Base-by-base conservation (phyloP, 768 basidiomycete genomes). In the Hortiboletus campestris region DNA sequence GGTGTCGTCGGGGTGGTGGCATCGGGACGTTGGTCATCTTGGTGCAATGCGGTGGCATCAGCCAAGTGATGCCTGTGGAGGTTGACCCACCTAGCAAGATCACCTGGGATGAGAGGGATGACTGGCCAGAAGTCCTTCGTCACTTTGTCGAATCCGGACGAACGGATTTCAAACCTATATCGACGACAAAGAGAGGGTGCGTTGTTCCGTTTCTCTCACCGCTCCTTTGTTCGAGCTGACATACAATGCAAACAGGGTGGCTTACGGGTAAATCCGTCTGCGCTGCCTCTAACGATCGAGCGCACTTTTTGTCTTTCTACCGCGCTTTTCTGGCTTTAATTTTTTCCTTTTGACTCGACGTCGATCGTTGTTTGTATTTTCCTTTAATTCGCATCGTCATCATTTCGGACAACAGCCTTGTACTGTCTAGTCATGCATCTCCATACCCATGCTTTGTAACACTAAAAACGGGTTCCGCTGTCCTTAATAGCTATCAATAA, bases 1-100 rank as follows among this genome's bases (percentile, higher is more conserved):
- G 90, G 43, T 91, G 86, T 72, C 81, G 90, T 28, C 80, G 81
- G 34, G 80, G 71, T 62, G 90, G 90, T 13, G 90, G 90, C 13
- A 85, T 91, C 60, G 90, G 90, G 19, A 83, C 86, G 5, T 77
- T 86, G 3, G 78, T 91, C 49, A 79, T 92, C 69, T 76, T 91
- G 67, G 78, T 92, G 55, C 88, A 91, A 65, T 91, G 89, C 64
- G 86, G 83, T 36, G 78, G 79, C 22, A 79, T 90, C 64, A 84
- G 83, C 65, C 88, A 92, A 63, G 89, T 92, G 59, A 88, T 91
- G 85, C 90, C 90, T 32, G 88, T 91, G 59, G 90, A 92, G 67
- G 86, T 91, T 48, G 90, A 92, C 69, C 82, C 86, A 8, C 89
- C 88, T 1, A 74, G 79, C 55, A 87, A 84, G 63, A 89, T 91